These are phyloP conservation scores for Gossypium trilobum DNA, from an alignment of 441 rosid genomes.

Conservation along the genomic window DNA sequence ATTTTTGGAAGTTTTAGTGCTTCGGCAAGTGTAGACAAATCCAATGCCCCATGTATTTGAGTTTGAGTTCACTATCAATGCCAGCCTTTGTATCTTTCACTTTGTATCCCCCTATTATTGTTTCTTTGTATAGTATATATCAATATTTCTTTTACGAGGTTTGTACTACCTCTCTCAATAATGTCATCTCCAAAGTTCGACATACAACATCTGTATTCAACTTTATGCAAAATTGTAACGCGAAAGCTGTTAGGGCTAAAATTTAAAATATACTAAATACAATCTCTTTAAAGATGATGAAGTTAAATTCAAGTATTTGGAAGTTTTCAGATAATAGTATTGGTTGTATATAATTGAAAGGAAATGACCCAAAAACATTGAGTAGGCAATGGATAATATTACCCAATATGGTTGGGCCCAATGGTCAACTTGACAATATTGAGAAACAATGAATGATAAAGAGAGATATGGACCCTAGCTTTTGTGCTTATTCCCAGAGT, in stretches of 20 bases:
- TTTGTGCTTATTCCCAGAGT: neutral
- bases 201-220: conserved; percentile 18
- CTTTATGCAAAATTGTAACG: neutral
- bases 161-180: neutral
- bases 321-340: no score
- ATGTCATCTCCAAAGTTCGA: no score
- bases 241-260: no score
- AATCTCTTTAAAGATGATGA: no score
- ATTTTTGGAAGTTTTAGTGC: conserved; percentile 25
- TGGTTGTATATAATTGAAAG: neutral
- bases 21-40: conserved; percentile 43
- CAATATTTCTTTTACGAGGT: no score
- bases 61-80: conserved; percentile 23
- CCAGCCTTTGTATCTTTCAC: conserved; percentile 29
- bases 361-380: neutral
- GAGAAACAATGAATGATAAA: neutral
- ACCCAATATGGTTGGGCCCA: conserved; percentile 21
- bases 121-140: conserved; percentile 18
- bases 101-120: conserved; percentile 15
- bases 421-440: conserved; percentile 16
- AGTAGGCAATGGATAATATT: neutral
- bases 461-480: conserved; percentile 15
- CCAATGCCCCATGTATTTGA: conserved; percentile 15
- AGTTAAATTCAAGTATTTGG: neutral
- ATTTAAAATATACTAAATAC: no score